These are phyloP conservation scores for Gnomoniopsis sp. DNA, from an alignment of 2,329 filamentous ascomycete genomes.

Conservation along the genomic window DNA sequence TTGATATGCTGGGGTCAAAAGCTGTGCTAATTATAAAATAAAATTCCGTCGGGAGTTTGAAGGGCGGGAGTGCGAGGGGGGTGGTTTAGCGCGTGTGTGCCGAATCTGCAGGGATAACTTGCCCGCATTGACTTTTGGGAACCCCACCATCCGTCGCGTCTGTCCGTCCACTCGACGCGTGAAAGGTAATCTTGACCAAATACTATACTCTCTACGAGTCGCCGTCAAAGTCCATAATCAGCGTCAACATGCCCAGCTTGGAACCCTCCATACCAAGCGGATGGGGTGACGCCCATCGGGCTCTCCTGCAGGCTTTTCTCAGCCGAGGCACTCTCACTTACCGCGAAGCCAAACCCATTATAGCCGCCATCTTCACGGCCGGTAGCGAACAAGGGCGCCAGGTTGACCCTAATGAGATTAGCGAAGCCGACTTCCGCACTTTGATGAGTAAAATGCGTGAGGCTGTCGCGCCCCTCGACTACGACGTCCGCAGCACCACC, in stretches of 20 bases:
- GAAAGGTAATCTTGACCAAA: not conserved
- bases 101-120: too few species aligned
- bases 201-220: not conserved
- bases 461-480: constrained; percentile 75
- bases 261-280: constrained; percentile 30
- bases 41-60: too few species aligned
- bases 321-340: constrained; percentile 74
- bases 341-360: constrained; percentile 66
- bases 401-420: constrained; percentile 60
- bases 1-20: not conserved
- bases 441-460: constrained; percentile 70
- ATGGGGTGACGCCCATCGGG: constrained; percentile 67
- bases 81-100: too few species aligned
- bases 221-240: not conserved
- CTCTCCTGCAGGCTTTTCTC: constrained; percentile 87
- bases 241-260: constrained; percentile 23
- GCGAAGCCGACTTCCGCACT: constrained; percentile 61
- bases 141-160: not conserved
- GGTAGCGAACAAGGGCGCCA: constrained; percentile 35
- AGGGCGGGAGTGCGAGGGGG: too few species aligned
- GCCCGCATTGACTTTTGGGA: not conserved
- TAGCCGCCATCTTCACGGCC: constrained; percentile 72
- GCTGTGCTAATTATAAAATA: not conserved
- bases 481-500: constrained; percentile 74
- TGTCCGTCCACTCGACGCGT: not conserved